Evolutionary conservation across 2,329 filamentous ascomycete species (phyloP), one percentile per base, ranked within the genome.

Genomic region (Scolecobasidium constrictum): DNA sequence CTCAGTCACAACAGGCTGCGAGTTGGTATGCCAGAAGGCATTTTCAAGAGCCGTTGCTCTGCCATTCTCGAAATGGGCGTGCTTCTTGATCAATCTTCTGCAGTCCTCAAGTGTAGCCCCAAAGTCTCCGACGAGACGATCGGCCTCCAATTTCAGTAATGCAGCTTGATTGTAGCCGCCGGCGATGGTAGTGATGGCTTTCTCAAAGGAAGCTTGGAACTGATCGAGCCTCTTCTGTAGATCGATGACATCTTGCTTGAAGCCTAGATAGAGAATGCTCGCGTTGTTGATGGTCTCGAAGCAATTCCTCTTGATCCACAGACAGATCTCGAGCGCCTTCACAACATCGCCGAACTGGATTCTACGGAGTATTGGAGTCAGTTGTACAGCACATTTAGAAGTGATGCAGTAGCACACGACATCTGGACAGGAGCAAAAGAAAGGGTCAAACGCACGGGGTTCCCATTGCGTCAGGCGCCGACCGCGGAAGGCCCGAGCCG

Each of bases 61-160:
- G 26, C 45, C 43, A 20, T 39, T 23, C 19, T 46, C 44, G 20
- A 48, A 48, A 18, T 48, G 41, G 22, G 45, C 46, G 45, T 52
- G 50, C 26, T 47, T 37, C 18, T 50, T 38, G 4, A 53, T 46
- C 5, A 54, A 35, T 9, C 40, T 38, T 19, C 52, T 45, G 40
- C 52, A 54, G 11, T 50, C 49, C 16, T 47, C 38, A 15, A 53
- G 42, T 9, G 51, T 53, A 9, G 15, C 31, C 6, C 46, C 17
- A 34, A 52, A 52, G 20, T 50, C 42, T n/a, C 51, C 51, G 15
- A 53, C 40, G 20, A 53, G 12, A 45, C 42, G 23, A 5, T 50
- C 49, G 9, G 40, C 36, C 38, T 53, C 51, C 16, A 48, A 44
- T n/a, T 51, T 48, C 3, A 48, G 38, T 2, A 49, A 23, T 3